These are phyloP conservation scores for Spergularia azorica DNA, from an alignment of 179 eudicot genomes.

Conservation along the genomic window DNA sequence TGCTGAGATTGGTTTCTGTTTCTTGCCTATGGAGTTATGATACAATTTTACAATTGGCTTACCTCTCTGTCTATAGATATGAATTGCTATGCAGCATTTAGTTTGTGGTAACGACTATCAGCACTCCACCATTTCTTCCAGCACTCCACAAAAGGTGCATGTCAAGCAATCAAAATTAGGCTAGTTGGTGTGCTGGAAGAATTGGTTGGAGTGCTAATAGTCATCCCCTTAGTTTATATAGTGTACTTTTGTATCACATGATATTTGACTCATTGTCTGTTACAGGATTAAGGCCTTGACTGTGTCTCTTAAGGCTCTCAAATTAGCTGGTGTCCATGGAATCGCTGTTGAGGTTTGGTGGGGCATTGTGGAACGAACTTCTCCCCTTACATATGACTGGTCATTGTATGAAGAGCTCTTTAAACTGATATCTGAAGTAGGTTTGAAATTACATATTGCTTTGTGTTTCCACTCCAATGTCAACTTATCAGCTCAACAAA, in stretches of 20 bases:
- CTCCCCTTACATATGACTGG: constrained; percentile 59
- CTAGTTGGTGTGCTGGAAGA: too few relatives aligned
- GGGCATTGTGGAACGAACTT: constrained; percentile 62
- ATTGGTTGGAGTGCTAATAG: too few relatives aligned
- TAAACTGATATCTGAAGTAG: constrained; percentile 47
- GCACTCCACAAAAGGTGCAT: too few relatives aligned
- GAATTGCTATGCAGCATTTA: background rate
- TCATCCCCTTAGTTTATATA: background rate
- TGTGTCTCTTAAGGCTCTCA: constrained; percentile 61
- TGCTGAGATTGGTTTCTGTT: background rate
- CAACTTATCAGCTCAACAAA: constrained; percentile 40
- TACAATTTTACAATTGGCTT: background rate
- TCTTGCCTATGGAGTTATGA: constrained; percentile 6
- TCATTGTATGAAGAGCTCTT: constrained; percentile 62
- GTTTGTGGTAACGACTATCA: background rate
- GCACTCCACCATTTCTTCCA: too few relatives aligned
- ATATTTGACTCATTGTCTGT: constrained; percentile 18
- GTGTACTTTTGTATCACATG: background rate
- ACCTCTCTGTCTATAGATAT: background rate
- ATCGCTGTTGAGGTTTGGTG: constrained; percentile 77
- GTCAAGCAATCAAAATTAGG: too few relatives aligned
- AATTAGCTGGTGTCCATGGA: constrained; percentile 71
- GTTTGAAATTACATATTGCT: constrained; percentile 62
- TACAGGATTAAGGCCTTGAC: constrained; percentile 63
- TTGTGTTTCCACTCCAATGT: constrained; percentile 64